Evolutionary conservation across 148 eudicot species (phyloP), one percentile per base, ranked within the genome.

Genomic region (Chenopodium berlandieri): DNA sequence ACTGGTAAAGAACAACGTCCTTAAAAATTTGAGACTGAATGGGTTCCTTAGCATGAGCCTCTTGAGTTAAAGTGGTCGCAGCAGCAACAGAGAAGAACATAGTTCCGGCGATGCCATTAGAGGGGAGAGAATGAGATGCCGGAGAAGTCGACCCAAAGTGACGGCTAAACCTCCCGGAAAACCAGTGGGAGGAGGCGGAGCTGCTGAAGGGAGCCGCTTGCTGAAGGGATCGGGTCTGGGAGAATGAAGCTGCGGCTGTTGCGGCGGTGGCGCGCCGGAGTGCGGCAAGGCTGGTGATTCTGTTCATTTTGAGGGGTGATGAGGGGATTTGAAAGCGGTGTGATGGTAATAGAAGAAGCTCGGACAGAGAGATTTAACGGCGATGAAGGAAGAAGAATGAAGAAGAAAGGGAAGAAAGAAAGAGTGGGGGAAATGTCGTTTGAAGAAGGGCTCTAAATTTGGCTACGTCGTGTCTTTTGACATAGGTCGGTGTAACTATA

Each of bases 1-100:
- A 96, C 88, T 96, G 99, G 80, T 96, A 95, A 7, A 96, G 90
- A 46, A 92, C 97, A 30, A 96, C 95, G 7, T 96, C 98, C 0
- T 90, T 89, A 72, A 88, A 87, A 25, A 54, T 34, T 23, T 79
- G 73, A 16, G 85, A 8, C 16, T 23, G 85, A 75, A 76, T 76
- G 27, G 75, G 84, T 75, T 89, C 95, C 78, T 90, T 91, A 14
- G 94, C 97, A 32, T 84, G 86, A 11, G 77, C 92, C 54, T 88
- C 91, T 23, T 84, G 89, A 4, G 81, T 76, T 1, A 86, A 46
- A 1, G 92, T 71, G 4, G 82, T 19, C 37, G 75, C 85, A 1
- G 75, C 90, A 22, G 89, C 90, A 14, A 81, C 83, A 9, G 92
- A 91, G 82, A 90, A 93, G 19, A 84, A 72, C 79, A 84, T 74